A percentile compares a stretch with the other conserved stretches of the same genome.
Conservation (phyloP, 257 asterid species). For the Striga asiatica region DNA sequence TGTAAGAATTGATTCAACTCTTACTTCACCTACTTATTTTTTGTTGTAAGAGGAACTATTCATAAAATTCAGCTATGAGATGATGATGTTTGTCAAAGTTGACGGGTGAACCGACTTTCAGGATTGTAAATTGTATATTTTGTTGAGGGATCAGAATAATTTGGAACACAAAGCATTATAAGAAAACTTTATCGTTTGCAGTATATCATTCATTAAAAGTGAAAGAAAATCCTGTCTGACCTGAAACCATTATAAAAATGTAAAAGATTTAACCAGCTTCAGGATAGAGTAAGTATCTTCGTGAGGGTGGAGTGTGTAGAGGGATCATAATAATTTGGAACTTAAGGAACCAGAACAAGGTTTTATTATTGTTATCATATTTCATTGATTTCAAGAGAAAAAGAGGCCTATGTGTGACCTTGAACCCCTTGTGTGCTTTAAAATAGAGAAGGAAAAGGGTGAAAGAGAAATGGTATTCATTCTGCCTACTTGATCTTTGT, state of each 20-base stretch:
- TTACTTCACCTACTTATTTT: not conserved
- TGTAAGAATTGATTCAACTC: not conserved
- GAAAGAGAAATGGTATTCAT: too few relatives aligned
- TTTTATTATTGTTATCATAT: not conserved
- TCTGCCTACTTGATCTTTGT: too few relatives aligned
- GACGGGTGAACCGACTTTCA: too few relatives aligned
- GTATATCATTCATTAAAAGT: too few relatives aligned
- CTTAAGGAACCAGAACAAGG: not conserved
- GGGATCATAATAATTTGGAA: not conserved
- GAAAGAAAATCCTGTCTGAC: too few relatives aligned
- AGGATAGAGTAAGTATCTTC: too few relatives aligned
- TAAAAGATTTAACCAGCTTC: too few relatives aligned
- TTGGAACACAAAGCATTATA: not conserved
- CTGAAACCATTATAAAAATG: too few relatives aligned
- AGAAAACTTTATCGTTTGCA: too few relatives aligned
- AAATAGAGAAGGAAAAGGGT: not conserved
- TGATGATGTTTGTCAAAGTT: too few relatives aligned
- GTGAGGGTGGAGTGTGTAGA: too few relatives aligned
- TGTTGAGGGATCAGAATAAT: not conserved
- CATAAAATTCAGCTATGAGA: not conserved
- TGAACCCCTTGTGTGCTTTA: not conserved
- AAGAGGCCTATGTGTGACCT: constrained; percentile 4
- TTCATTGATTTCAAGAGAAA: not conserved
- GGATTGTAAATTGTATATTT: not conserved
- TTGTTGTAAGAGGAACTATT: not conserved